phyloP scores from a whole-genome alignment of 768 basidiomycete genomes.

The Botryobasidium botryosum region DNA sequence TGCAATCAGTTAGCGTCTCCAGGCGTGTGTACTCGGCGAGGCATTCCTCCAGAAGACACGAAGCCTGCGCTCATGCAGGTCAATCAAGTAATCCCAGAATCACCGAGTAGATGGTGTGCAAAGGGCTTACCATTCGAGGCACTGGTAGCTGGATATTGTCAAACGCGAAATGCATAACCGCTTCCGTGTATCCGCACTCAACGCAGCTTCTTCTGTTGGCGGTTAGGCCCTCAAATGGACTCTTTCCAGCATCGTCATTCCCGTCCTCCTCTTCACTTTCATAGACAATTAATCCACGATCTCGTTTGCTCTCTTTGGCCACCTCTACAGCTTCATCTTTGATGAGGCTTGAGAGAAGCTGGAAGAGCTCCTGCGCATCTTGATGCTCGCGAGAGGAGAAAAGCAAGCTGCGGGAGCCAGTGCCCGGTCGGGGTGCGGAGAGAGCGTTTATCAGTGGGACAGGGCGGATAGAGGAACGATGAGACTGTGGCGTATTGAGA shows the following conservation, averaged over 20 bases:
- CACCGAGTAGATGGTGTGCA: no score
- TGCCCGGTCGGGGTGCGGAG: constrained; percentile 34
- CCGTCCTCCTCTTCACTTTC: constrained; percentile 15
- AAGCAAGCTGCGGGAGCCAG: constrained; percentile 35
- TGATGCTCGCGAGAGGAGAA: constrained; percentile 89
- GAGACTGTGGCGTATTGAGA: constrained; percentile 43
- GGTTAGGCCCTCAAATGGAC: constrained; percentile 78
- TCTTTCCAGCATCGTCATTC: constrained; percentile 30
- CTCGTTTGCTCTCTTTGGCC: constrained; percentile 48
- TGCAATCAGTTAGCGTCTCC: constrained; percentile 78
- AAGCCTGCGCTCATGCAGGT: constrained; percentile 26
- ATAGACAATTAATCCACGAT: constrained; percentile 53
- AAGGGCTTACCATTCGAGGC: constrained; percentile 45
- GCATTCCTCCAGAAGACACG: constrained; percentile 63
- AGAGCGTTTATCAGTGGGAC: constrained; percentile 54
- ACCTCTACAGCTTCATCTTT: constrained; percentile 69
- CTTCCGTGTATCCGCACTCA: constrained; percentile 83
- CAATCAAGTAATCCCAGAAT: constrained; percentile 3
- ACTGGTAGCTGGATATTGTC: constrained; percentile 72
- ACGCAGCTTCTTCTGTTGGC: constrained; percentile 81
- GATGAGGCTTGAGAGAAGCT: constrained; percentile 77
- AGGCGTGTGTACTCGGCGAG: constrained; percentile 77
- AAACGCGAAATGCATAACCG: constrained; percentile 81
- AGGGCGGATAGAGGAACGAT: constrained; percentile 51
- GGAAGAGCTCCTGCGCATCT: constrained; percentile 96